phyloP scores from a whole-genome alignment of 345 rosid genomes.

The Bruguiera parviflora region DNA sequence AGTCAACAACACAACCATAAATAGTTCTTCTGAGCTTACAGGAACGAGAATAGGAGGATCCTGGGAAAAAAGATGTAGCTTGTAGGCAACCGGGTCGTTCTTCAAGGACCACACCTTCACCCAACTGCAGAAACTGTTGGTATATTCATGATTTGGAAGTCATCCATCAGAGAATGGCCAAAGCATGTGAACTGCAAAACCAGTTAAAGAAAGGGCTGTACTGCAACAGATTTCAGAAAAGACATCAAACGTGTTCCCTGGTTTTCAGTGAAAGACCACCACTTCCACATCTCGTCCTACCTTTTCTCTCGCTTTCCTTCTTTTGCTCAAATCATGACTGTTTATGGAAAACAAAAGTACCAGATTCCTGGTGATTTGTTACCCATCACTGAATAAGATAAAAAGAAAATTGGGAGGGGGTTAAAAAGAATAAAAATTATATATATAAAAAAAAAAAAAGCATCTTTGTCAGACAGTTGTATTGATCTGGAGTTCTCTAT shows the following conservation, averaged over 20 bases:
- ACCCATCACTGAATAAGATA: slow-evolving; percentile 23
- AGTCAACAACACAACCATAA: neutral
- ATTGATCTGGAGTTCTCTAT: slow-evolving; percentile 27
- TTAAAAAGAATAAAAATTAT: no score
- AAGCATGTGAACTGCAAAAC: slow-evolving; percentile 33
- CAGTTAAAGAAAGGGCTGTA: slow-evolving; percentile 10
- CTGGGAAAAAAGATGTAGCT: slow-evolving; percentile 2
- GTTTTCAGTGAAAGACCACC: slow-evolving; percentile 41
- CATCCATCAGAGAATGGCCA: slow-evolving; percentile 34
- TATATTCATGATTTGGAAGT: slow-evolving; percentile 10
- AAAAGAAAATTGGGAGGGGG: slow-evolving; percentile 10
- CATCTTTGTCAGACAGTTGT: slow-evolving; percentile 13
- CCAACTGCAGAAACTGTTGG: slow-evolving; percentile 18
- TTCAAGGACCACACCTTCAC: slow-evolving; percentile 21
- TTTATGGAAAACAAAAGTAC: slow-evolving; percentile 37
- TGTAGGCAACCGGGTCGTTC: slow-evolving; percentile 6
- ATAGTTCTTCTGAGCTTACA: slow-evolving; percentile 21
- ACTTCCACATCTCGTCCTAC: slow-evolving; percentile 26
- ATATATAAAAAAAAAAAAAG: slow-evolving; percentile 8
- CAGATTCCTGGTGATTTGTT: slow-evolving; percentile 48
- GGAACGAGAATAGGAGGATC: neutral
- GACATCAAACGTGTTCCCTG: slow-evolving; percentile 30
- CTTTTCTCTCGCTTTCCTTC: slow-evolving; percentile 15
- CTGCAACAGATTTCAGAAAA: slow-evolving; percentile 21
- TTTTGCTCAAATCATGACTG: slow-evolving; percentile 27